phyloP scores from a whole-genome alignment of 2,329 filamentous ascomycete species.

The Aspergillus candidus region DNA sequence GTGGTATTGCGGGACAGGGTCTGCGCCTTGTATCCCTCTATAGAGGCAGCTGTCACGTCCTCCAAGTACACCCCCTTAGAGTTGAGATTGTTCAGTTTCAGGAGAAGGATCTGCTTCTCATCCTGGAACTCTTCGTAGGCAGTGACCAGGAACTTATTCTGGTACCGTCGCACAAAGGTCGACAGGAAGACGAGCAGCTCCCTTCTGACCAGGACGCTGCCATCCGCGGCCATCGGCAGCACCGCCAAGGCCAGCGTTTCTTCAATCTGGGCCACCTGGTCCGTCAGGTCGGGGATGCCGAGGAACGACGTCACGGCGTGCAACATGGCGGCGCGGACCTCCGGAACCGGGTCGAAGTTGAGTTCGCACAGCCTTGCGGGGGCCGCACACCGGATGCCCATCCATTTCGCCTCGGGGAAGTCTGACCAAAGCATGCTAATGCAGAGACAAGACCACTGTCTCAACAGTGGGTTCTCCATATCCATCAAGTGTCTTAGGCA shows the following conservation, averaged over 20 bases:
- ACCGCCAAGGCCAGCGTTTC: constrained; percentile 85
- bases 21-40: constrained; percentile 22
- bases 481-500: constrained; percentile 80
- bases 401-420: constrained; percentile 89
- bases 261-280: constrained; percentile 85
- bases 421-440: constrained; percentile 92
- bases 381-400: constrained; percentile 82
- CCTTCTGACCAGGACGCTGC: constrained; percentile 87
- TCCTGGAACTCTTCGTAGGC: constrained; percentile 86
- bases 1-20: constrained; percentile 73
- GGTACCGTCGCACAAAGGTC: constrained; percentile 80
- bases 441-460: constrained; percentile 94
- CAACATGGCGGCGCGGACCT: constrained; percentile 88
- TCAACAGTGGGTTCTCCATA: constrained; percentile 76
- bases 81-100: constrained; percentile 41
- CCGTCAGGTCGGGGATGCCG: constrained; percentile 85
- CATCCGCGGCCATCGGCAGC: constrained; percentile 86
- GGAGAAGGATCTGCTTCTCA: constrained; percentile 64
- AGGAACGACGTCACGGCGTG: constrained; percentile 92
- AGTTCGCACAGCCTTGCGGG: constrained; percentile 74
- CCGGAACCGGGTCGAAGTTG: constrained; percentile 77
- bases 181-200: constrained; percentile 93
- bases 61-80: constrained; percentile 17
- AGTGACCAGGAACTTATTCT: constrained; percentile 84
- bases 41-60: constrained; percentile 15